Conservation (phyloP, 2,329 filamentous ascomycete species). For the Tolypocladium tropicale region DNA sequence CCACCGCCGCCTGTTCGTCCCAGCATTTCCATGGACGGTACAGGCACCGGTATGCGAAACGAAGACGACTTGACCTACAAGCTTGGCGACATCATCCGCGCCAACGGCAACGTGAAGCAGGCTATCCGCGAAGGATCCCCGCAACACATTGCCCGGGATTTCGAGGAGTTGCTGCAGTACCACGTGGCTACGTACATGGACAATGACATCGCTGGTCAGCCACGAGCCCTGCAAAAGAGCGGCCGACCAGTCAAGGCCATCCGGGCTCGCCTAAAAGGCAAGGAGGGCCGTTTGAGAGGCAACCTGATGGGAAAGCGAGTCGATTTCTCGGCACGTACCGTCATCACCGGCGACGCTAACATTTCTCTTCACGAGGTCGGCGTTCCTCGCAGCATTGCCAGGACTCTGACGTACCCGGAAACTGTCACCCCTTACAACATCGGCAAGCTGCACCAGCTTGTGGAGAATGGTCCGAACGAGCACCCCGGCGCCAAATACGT, state of each 20-base stretch:
- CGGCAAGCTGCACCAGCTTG: constrained; percentile 75
- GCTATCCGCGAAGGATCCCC: constrained; percentile 88
- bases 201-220: constrained; percentile 94
- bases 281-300: constrained; percentile 93
- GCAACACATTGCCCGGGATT: constrained; percentile 82
- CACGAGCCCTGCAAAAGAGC: constrained; percentile 91
- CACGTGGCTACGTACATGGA: constrained; percentile 99
- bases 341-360: constrained; percentile 98
- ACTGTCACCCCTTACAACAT: constrained; percentile 98
- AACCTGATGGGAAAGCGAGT: constrained; percentile 99
- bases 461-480: constrained; percentile 87
- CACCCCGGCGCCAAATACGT: constrained; percentile 96
- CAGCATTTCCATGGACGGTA: constrained; percentile 94
- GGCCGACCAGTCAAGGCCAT: constrained; percentile 95
- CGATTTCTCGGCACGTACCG: constrained; percentile 97
- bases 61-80: constrained; percentile 99
- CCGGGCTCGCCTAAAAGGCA: constrained; percentile 93
- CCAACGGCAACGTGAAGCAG: constrained; percentile 88
- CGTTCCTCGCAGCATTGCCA: constrained; percentile 86
- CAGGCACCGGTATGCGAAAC: constrained; percentile 81
- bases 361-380: constrained; percentile 94
- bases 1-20: constrained; percentile 92
- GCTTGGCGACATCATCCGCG: constrained; percentile 93
- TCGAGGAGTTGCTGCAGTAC: constrained; percentile 86
- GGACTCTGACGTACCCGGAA: constrained; percentile 90